phyloP scores from a whole-genome alignment of 1,284 basidiomycete genomes.

The Cryptococcus sp. region DNA sequence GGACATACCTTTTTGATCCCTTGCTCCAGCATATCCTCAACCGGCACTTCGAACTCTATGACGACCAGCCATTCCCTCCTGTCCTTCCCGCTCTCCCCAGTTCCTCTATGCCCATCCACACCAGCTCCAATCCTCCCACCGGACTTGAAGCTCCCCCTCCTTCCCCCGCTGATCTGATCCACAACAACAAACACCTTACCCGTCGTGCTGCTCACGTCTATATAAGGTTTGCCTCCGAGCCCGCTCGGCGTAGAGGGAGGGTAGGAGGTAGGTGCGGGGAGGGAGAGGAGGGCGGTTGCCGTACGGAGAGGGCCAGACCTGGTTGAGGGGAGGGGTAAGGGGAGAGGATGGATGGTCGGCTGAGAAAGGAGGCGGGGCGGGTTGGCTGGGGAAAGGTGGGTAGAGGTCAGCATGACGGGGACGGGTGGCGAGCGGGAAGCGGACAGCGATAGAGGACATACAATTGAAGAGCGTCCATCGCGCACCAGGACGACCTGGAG shows the following conservation, averaged over 20 bases:
- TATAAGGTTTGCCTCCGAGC: conserved; percentile 18
- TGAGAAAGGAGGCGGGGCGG: conserved; percentile 27
- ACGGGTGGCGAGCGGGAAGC: background rate
- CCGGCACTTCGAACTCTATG: conserved; percentile 26
- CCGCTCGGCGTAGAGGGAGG: conserved; percentile 15
- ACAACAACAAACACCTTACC: conserved; percentile 38
- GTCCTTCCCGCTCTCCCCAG: conserved; percentile 1
- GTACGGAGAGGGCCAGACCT: conserved; percentile 9
- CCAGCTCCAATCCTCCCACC: background rate
- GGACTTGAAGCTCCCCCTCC: conserved; percentile 1
- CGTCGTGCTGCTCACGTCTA: conserved; percentile 33
- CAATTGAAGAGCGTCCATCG: conserved; percentile 35
- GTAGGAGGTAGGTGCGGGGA: conserved; percentile 21
- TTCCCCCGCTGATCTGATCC: conserved; percentile 15
- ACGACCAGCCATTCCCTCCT: conserved; percentile 40
- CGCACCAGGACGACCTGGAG: conserved; percentile 17
- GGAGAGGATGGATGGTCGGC: conserved; percentile 36
- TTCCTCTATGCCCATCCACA: background rate
- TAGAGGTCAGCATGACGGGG: background rate
- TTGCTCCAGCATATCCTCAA: conserved; percentile 15
- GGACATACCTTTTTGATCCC: conserved; percentile 21
- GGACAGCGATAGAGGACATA: conserved; percentile 11
- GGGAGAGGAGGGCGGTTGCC: conserved; percentile 26
- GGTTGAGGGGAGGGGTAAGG: conserved; percentile 19
- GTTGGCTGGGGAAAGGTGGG: conserved; percentile 2